Conservation (phyloP, 805 yeast species). For the Candida maesae region DNA sequence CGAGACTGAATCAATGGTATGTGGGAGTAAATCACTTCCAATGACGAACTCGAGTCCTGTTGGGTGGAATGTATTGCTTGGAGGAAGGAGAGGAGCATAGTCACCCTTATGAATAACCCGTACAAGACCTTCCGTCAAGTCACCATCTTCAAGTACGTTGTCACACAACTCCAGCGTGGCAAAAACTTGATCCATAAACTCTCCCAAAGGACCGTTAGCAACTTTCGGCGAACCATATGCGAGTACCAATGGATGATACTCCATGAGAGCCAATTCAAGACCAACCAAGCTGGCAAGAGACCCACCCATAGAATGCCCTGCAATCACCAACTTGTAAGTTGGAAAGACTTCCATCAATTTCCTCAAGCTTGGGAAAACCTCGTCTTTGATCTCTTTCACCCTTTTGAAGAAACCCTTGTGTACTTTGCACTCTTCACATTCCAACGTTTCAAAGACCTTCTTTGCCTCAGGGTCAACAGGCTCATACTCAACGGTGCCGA, state of each 20-base stretch:
- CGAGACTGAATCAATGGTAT: constrained; percentile 24
- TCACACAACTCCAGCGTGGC: constrained; percentile 35
- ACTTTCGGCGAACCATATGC: constrained; percentile 69
- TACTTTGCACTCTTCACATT: constrained; percentile 50
- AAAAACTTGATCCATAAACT: constrained; percentile 51
- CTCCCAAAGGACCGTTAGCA: constrained; percentile 48
- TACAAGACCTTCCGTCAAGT: constrained; percentile 36
- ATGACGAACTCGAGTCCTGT: constrained; percentile 32
- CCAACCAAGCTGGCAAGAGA: constrained; percentile 64
- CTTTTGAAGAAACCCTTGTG: constrained; percentile 62
- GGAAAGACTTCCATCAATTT: constrained; percentile 38
- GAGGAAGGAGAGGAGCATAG: constrained; percentile 58
- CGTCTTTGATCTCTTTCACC: constrained; percentile 33
- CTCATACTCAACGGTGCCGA: constrained; percentile 24
- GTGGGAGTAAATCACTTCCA: constrained; percentile 36
- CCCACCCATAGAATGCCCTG: constrained; percentile 79
- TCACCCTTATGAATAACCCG: constrained; percentile 58
- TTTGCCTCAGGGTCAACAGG: constrained; percentile 18
- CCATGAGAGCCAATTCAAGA: constrained; percentile 54
- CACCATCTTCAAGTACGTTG: constrained; percentile 15
- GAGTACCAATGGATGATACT: constrained; percentile 51
- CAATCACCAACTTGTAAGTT: constrained; percentile 46
- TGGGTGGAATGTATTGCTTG: constrained; percentile 35
- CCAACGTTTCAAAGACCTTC: constrained; percentile 2
- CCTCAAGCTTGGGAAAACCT: constrained; percentile 28